phyloP scores from a whole-genome alignment of 352 stramenopile species.

The Globisporangium megalacanthum region DNA sequence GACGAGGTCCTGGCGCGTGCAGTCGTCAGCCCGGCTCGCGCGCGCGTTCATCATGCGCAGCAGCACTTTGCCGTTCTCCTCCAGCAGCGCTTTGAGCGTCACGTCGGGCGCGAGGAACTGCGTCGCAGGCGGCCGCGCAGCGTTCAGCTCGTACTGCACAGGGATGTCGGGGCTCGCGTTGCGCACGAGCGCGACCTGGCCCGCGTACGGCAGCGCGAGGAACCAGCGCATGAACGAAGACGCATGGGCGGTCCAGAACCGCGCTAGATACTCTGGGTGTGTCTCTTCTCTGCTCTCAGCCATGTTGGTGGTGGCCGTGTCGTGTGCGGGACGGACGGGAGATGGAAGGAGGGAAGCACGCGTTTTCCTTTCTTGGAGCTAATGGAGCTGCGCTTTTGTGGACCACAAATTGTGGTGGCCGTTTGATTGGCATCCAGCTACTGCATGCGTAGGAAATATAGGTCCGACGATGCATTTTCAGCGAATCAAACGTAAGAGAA shows the following conservation, averaged over 20 bases:
- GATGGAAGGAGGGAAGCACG: no score
- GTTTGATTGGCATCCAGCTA: no score
- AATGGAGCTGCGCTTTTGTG: no score
- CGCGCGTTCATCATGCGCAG: constrained; percentile 73
- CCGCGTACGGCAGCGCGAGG: constrained; percentile 63
- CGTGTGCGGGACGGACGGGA: neutral
- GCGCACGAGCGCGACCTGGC: constrained; percentile 67
- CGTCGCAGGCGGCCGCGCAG: constrained; percentile 39
- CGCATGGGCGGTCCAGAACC: constrained; percentile 71
- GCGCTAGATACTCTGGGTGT: constrained; percentile 48
- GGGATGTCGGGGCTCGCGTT: constrained; percentile 80
- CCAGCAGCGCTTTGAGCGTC: constrained; percentile 61
- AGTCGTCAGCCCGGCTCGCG: constrained; percentile 60
- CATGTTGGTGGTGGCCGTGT: neutral
- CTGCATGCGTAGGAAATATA: no score
- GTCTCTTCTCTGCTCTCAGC: constrained; percentile 21
- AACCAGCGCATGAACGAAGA: constrained; percentile 85
- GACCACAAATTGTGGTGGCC: no score
- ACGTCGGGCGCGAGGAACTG: constrained; percentile 73
- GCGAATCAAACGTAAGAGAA: no score
- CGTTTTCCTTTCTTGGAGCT: no score
- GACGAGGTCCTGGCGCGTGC: constrained; percentile 65
- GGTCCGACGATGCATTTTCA: no score
- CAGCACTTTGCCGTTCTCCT: constrained; percentile 77
- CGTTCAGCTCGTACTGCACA: constrained; percentile 43